phyloP scores from a whole-genome alignment of 1,284 basidiomycete genomes.

The Sporisorium iseilematis-ciliati region DNA sequence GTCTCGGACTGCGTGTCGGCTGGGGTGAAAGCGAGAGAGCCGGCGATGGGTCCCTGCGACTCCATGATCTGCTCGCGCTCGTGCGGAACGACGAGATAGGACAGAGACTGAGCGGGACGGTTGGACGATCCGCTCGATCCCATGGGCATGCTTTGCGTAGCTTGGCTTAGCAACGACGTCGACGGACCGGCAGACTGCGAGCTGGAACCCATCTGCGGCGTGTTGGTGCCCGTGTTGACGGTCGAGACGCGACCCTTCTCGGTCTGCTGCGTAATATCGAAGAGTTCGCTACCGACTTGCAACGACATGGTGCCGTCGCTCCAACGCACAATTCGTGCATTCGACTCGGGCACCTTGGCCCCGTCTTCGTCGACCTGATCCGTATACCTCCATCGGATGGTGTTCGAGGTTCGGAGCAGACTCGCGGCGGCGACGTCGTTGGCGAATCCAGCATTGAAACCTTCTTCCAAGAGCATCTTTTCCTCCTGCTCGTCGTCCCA shows the following conservation, averaged over 20 bases:
- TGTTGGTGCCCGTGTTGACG: constrained; percentile 47
- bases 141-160: constrained; percentile 51
- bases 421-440: constrained; percentile 69
- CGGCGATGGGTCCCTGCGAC: constrained; percentile 83
- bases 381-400: constrained; percentile 88
- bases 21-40: constrained; percentile 84
- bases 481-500: constrained; percentile 63
- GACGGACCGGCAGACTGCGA: constrained; percentile 43
- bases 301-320: constrained; percentile 89
- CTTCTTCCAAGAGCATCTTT: constrained; percentile 64
- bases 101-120: constrained; percentile 54
- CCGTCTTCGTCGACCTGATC: constrained; percentile 76
- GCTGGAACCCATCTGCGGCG: constrained; percentile 34
- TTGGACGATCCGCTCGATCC: constrained; percentile 44
- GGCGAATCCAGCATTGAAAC: constrained; percentile 72
- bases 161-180: constrained; percentile 39
- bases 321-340: constrained; percentile 88
- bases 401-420: constrained; percentile 84
- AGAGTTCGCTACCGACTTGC: constrained; percentile 85
- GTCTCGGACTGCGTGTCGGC: constrained; percentile 90
- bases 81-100: constrained; percentile 91
- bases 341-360: constrained; percentile 82
- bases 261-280: constrained; percentile 76
- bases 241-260: constrained; percentile 48
- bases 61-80: constrained; percentile 85